Evolutionary conservation across 306 rosid genomes (phyloP).

Genomic region (Canavalia gladiata): DNA sequence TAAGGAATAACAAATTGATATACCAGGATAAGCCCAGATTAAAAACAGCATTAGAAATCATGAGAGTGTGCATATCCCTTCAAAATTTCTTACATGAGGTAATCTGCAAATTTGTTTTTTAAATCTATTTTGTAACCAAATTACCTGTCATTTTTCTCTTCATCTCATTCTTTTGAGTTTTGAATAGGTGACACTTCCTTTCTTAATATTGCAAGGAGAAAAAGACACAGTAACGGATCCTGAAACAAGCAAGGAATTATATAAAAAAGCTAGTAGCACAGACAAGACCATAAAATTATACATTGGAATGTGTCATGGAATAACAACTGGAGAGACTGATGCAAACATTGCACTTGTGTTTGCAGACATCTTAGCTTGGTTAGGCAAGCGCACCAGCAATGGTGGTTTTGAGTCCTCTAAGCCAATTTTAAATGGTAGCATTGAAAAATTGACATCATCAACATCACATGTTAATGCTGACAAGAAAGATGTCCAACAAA

Average conservation of each 20-base stretch:
- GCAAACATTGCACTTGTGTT: constrained; percentile 73
- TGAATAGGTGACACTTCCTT: constrained; percentile 74
- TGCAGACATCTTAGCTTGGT: constrained; percentile 75
- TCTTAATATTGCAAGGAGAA: constrained; percentile 88
- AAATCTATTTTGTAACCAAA: neutral
- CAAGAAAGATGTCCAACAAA: neutral
- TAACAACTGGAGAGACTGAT: constrained; percentile 85
- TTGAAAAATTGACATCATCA: constrained; percentile 23
- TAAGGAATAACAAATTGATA: constrained; percentile 79
- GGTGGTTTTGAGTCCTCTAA: constrained; percentile 30
- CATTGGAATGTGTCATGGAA: constrained; percentile 90
- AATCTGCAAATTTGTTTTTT: neutral
- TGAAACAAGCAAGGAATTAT: constrained; percentile 74
- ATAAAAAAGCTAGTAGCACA: constrained; percentile 69
- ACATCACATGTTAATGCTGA: neutral
- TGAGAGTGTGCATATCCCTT: constrained; percentile 73
- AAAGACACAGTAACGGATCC: constrained; percentile 95
- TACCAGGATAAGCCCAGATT: constrained; percentile 91
- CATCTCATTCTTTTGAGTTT: neutral
- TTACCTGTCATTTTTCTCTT: neutral
- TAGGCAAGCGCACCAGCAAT: constrained; percentile 40
- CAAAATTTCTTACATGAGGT: constrained; percentile 75
- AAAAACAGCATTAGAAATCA: constrained; percentile 84
- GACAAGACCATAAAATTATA: constrained; percentile 88
- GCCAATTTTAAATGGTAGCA: neutral